phyloP scores from a whole-genome alignment of 495 filamentous ascomycete genomes.

The Daldinia loculata region DNA sequence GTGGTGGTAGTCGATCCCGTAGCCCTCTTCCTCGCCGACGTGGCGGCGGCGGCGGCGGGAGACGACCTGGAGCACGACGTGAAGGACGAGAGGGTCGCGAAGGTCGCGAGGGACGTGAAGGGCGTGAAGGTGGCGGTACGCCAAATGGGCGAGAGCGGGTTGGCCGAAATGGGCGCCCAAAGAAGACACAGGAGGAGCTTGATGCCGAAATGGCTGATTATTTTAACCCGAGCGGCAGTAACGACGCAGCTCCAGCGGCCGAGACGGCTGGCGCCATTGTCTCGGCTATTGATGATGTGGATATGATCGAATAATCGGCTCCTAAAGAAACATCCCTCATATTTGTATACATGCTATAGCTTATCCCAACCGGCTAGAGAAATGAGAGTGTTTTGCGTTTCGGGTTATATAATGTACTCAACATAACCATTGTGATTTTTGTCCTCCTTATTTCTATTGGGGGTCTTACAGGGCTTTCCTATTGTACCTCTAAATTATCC shows the following conservation, averaged over 20 bases:
- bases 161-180: slow-evolving; percentile 67
- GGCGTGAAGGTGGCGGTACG: slow-evolving; percentile 35
- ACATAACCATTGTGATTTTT: neutral
- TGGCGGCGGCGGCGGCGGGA: slow-evolving; percentile 37
- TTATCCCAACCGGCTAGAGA: neutral
- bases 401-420: neutral
- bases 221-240: slow-evolving; percentile 65
- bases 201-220: slow-evolving; percentile 98
- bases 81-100: slow-evolving; percentile 29
- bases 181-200: slow-evolving; percentile 91
- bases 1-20: slow-evolving; percentile 60
- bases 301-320: slow-evolving; percentile 51
- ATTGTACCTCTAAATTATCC: neutral
- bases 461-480: neutral
- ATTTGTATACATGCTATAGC: neutral
- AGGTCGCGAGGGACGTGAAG: neutral
- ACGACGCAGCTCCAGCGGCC: slow-evolving; percentile 30
- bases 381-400: slow-evolving; percentile 1
- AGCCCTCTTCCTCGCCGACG: slow-evolving; percentile 57
- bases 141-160: slow-evolving; percentile 48
- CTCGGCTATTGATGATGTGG: slow-evolving; percentile 46
- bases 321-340: neutral
- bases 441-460: neutral
- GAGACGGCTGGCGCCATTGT: slow-evolving; percentile 34
- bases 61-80: slow-evolving; percentile 61